A percentile compares a stretch with the other conserved stretches of the same genome.
Conservation (phyloP, 106 monocot genomes). For the Dendrobium officinale region DNA sequence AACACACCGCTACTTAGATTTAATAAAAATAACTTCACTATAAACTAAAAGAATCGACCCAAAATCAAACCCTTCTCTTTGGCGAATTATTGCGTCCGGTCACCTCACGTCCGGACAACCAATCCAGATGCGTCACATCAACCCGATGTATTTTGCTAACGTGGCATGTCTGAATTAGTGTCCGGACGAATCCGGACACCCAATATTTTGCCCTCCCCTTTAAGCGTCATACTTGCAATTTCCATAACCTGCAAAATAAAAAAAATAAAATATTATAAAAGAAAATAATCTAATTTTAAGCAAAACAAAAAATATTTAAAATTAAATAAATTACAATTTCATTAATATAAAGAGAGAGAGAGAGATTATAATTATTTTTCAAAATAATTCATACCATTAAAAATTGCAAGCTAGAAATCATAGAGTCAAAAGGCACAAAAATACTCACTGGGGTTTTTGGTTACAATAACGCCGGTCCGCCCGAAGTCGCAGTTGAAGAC, state of each 20-base stretch:
- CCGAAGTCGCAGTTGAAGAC: constrained; percentile 52
- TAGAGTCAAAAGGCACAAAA: neutral
- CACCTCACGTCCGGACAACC: no score
- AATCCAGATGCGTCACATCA: no score
- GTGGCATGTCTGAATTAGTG: no score
- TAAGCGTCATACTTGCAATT: constrained; percentile 33
- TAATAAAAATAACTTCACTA: neutral
- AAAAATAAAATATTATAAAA: neutral
- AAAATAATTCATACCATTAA: no score
- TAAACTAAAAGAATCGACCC: neutral
- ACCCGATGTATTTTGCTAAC: no score
- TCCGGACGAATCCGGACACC: no score
- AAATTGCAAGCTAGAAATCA: no score
- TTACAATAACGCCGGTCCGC: constrained; percentile 34
- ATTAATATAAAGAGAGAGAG: neutral
- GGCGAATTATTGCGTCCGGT: no score
- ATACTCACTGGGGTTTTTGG: constrained; percentile 44
- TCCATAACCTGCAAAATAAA: constrained; percentile 27
- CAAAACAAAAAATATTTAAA: neutral
- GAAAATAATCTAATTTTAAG: neutral
- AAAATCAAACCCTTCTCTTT: neutral
- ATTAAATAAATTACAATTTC: neutral
- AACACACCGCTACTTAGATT: neutral
- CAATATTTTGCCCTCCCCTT: neutral
- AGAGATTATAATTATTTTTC: no score